phyloP scores from a whole-genome alignment of 148 eudicot species.

The Amaranthus cruentus region DNA sequence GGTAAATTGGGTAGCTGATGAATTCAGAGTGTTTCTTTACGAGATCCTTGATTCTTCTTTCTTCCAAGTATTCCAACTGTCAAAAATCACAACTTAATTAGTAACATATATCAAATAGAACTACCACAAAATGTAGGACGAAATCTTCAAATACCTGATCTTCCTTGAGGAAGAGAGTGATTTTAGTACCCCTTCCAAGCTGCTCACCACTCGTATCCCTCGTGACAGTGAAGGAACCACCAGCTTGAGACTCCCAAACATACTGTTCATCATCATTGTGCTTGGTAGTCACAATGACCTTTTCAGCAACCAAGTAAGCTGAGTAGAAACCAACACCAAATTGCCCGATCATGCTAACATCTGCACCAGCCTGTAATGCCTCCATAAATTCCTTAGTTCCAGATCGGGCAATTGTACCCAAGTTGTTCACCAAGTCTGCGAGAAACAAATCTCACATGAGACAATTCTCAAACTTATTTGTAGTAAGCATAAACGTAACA shows the following conservation, averaged over 20 bases:
- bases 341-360: conserved; percentile 97
- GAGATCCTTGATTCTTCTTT: conserved; percentile 85
- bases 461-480: too few species aligned
- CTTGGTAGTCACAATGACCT: conserved; percentile 81
- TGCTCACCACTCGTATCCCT: conserved; percentile 69
- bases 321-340: conserved; percentile 93
- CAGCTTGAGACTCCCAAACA: conserved; percentile 89
- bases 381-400: conserved; percentile 96
- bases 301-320: conserved; percentile 84
- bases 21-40: conserved; percentile 95
- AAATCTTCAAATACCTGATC: conserved; percentile 52
- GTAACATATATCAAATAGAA: neutral
- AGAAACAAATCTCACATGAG: neutral
- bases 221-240: conserved; percentile 83
- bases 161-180: conserved; percentile 83
- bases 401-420: conserved; percentile 92
- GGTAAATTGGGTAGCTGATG: conserved; percentile 90
- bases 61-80: conserved; percentile 83
- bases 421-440: conserved; percentile 82
- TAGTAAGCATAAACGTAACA: too few species aligned
- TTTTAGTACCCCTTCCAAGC: conserved; percentile 87
- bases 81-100: neutral
- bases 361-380: conserved; percentile 90
- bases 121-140: neutral
- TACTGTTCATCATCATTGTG: conserved; percentile 90